A percentile compares a stretch with the other conserved stretches of the same genome.
These are phyloP conservation scores for Ceriops decandra DNA, from an alignment of 345 rosid species.

Conservation along the genomic window DNA sequence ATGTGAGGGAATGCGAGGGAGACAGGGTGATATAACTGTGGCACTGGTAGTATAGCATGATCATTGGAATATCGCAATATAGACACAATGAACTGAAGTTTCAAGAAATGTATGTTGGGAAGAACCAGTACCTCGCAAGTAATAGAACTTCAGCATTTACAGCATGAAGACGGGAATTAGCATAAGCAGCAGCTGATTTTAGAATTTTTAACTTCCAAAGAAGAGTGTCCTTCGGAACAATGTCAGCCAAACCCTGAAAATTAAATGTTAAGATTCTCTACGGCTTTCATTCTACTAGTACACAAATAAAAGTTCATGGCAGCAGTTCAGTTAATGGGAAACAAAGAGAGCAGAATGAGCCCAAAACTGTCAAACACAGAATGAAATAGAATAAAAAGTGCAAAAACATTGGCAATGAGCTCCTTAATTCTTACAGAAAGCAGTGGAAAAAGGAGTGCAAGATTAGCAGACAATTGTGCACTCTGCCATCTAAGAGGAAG, in stretches of 20 bases:
- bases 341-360: neutral
- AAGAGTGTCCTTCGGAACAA: conserved; percentile 66
- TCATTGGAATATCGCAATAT: neutral
- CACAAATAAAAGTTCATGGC: neutral
- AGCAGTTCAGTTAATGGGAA: neutral
- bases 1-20: neutral
- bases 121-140: conserved; percentile 52
- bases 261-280: neutral
- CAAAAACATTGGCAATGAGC: neutral
- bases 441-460: conserved; percentile 52
- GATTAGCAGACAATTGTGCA: conserved; percentile 50
- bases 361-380: neutral
- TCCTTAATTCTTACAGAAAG: conserved; percentile 51
- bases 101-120: conserved; percentile 1
- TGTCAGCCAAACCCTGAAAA: conserved; percentile 50
- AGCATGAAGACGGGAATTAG: conserved; percentile 80
- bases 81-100: neutral
- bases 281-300: neutral
- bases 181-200: conserved; percentile 59
- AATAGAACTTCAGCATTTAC: conserved; percentile 76
- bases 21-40: too few relatives aligned
- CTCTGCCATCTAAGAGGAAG: conserved; percentile 46
- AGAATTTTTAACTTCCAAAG: conserved; percentile 74
- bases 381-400: neutral
- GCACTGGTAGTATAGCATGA: too few relatives aligned